Base-by-base conservation (phyloP, 257 asterid genomes). In the Penstemon eatonii region DNA sequence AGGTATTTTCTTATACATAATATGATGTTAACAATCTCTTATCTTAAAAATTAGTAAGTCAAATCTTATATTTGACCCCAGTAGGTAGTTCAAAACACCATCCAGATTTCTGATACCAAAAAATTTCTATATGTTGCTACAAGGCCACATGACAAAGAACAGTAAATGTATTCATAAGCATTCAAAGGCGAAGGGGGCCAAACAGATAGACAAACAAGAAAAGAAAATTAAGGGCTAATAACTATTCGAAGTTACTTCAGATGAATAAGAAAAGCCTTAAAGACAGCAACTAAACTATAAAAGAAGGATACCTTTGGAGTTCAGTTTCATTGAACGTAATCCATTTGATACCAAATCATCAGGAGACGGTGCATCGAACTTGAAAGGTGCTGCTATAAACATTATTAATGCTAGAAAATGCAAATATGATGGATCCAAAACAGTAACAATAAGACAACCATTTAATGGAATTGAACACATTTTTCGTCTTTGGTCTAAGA, bases 351-450 rank as follows among this genome's bases (percentile, higher is more conserved):
- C 94, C 81, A 85, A 44, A 79, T 93, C 96, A 79, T 90, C 96
- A 12, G 96, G 97, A 70, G 98, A 93, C 55, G 94, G 96, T 56
- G 68, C 80, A 71, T 86, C 78, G 64, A 90, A 93, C 82, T 83
- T 81, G 95, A 90, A 93, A 45, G 93, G 92, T 63, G 80, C 97
- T 90, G 95, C 83, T 56, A 81, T 58, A 65, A 79, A 62, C 77
- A 85, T 65, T 55, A 33, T 53, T 39, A 76, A 72, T 49, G 71
- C 86, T 59, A 87, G 79, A 77, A 66, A 75, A 64, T 60, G 73
- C 62, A 52, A 52, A 60, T 47, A 18, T 56, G 18, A 47, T 13
- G 41, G 46, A 37, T 55, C 44, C 38, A 44, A 61, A 6, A 66
- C 66, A 55, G 71, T 63, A 47, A 38, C 63, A 47, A 72, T 43